Conservation (phyloP, 2,329 filamentous ascomycete species). For the Fusarium chuoi region DNA sequence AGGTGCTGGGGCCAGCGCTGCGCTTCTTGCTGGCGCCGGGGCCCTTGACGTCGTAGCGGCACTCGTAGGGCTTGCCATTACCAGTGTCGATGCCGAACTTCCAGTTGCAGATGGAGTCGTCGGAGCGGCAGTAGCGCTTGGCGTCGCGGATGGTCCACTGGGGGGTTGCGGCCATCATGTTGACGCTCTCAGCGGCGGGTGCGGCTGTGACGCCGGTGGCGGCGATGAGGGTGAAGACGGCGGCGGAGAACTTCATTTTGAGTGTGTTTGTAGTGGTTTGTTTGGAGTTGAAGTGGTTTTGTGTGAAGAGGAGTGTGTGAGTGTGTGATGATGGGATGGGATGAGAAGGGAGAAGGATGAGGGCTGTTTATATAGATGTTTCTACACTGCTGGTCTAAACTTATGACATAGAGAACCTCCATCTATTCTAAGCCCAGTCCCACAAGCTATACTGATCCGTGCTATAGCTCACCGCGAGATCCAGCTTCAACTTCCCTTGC, state of each 20-base stretch:
- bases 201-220: slow-evolving; percentile 52
- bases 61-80: slow-evolving; percentile 48
- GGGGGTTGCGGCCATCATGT: slow-evolving; percentile 54
- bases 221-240: slow-evolving; percentile 51
- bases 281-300: neutral
- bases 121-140: slow-evolving; percentile 53
- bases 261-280: slow-evolving; percentile 9
- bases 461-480: neutral
- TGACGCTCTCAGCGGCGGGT: slow-evolving; percentile 44
- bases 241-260: slow-evolving; percentile 58
- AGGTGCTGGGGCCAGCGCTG: slow-evolving; percentile 54
- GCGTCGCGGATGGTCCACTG: slow-evolving; percentile 56
- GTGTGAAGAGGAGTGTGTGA: neutral
- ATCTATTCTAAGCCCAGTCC: neutral
- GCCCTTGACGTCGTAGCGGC: slow-evolving; percentile 47
- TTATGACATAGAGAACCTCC: neutral
- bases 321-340: slow-evolving; percentile 10
- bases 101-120: slow-evolving; percentile 56
- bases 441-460: neutral
- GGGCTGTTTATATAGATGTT: slow-evolving; percentile 30
- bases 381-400: neutral
- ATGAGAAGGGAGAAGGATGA: neutral
- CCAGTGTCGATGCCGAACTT: slow-evolving; percentile 58
- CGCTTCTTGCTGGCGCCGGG: slow-evolving; percentile 47
- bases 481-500: neutral